Conservation (phyloP, 2,329 filamentous ascomycete species). For the Cladophialophora psammophila region DNA sequence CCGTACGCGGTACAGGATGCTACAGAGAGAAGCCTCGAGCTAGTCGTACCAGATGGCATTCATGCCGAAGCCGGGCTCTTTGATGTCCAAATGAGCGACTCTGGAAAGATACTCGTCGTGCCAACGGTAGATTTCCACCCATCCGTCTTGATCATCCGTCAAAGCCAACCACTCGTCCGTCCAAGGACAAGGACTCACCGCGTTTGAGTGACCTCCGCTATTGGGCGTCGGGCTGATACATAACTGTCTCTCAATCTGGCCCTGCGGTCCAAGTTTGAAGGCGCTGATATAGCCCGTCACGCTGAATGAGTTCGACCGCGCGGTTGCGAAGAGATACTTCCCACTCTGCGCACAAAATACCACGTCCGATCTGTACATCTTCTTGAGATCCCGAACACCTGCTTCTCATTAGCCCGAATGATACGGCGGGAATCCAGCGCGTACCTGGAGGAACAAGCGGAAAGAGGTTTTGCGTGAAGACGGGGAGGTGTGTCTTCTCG, state of each 20-base stretch:
- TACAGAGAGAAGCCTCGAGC: background rate
- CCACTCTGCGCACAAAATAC: conserved; percentile 73
- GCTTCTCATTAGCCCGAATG: conserved; percentile 1
- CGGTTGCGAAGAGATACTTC: conserved; percentile 81
- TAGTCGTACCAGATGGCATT: conserved; percentile 95
- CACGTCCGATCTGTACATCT: conserved; percentile 86
- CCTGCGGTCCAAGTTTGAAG: conserved; percentile 73
- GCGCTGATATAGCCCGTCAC: conserved; percentile 84
- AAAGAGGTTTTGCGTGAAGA: conserved; percentile 78
- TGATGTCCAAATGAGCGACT: conserved; percentile 77
- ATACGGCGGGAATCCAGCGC: conserved; percentile 40
- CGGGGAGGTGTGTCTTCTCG: conserved; percentile 72
- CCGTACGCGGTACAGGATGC: background rate
- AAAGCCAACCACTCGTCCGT: conserved; percentile 89
- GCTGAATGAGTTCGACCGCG: conserved; percentile 77
- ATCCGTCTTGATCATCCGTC: conserved; percentile 87
- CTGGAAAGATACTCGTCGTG: conserved; percentile 79
- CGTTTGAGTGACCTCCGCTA: conserved; percentile 87
- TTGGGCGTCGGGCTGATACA: conserved; percentile 85
- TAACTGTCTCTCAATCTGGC: conserved; percentile 78
- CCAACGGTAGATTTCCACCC: conserved; percentile 88
- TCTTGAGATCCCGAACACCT: conserved; percentile 49
- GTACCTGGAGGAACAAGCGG: conserved; percentile 81
- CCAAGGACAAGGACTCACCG: conserved; percentile 83
- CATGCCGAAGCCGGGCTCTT: conserved; percentile 92